Conservation (phyloP, 148 eudicot genomes). For the Persicaria maculosa region DNA sequence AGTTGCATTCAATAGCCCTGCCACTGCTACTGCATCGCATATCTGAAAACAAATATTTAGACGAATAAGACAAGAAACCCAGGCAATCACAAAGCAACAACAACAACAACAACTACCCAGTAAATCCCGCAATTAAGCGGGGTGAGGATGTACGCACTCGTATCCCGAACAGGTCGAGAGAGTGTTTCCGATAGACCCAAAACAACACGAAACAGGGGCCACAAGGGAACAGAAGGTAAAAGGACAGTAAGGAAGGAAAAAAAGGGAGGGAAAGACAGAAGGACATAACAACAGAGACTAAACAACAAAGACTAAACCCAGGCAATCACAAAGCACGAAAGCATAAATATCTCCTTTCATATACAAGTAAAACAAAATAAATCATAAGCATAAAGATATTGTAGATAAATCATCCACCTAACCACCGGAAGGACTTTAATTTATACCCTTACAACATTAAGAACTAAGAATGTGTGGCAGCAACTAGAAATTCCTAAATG, state of each 20-base stretch:
- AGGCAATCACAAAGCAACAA: not conserved
- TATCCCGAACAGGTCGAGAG: too few species aligned
- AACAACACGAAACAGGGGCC: too few species aligned
- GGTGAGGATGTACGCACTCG: too few species aligned
- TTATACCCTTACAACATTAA: not conserved
- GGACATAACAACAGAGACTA: too few species aligned
- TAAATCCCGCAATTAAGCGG: too few species aligned
- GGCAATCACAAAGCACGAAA: not conserved
- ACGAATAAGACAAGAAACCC: constrained; percentile 11
- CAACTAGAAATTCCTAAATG: not conserved
- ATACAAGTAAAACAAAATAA: not conserved
- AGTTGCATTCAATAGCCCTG: constrained; percentile 89
- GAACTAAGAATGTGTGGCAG: not conserved
- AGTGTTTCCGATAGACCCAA: too few species aligned
- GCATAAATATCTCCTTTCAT: not conserved
- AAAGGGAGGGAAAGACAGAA: too few species aligned
- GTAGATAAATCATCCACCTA: not conserved
- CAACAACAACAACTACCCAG: too few species aligned
- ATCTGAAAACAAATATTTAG: constrained; percentile 41
- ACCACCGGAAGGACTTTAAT: not conserved
- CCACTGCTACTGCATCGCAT: constrained; percentile 98
- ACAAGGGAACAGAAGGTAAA: too few species aligned
- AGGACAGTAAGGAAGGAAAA: too few species aligned
- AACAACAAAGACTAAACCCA: too few species aligned
- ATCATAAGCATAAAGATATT: not conserved